Conservation (phyloP, 1,284 basidiomycete genomes). For the Neonothopanus nambi region DNA sequence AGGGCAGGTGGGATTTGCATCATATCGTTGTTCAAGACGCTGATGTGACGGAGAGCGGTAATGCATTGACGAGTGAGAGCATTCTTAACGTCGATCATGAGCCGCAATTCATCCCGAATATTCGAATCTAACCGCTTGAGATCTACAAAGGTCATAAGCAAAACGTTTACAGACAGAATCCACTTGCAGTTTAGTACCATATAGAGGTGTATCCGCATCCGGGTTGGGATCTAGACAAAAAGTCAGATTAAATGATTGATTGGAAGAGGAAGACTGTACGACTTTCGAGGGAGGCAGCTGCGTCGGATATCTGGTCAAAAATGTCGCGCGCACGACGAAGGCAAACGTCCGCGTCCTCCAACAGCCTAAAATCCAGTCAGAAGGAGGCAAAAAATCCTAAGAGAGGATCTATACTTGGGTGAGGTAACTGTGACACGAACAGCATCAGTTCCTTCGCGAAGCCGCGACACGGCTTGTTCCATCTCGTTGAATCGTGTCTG, state of each 20-base stretch:
- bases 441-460: slow-evolving; percentile 60
- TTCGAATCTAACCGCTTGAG: slow-evolving; percentile 61
- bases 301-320: slow-evolving; percentile 55
- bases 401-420: slow-evolving; percentile 43
- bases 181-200: slow-evolving; percentile 41
- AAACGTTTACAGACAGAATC: neutral
- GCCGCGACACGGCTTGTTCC: slow-evolving; percentile 51
- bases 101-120: slow-evolving; percentile 59
- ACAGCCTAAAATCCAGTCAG: slow-evolving; percentile 37
- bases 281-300: slow-evolving; percentile 58
- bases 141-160: slow-evolving; percentile 39
- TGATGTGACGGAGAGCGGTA: slow-evolving; percentile 66
- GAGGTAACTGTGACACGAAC: slow-evolving; percentile 53
- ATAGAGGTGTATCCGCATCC: slow-evolving; percentile 52
- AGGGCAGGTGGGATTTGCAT: slow-evolving; percentile 68
- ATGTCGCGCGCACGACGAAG: slow-evolving; percentile 56
- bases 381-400: slow-evolving; percentile 5
- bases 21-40: slow-evolving; percentile 73
- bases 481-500: slow-evolving; percentile 51
- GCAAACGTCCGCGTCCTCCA: slow-evolving; percentile 61
- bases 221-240: slow-evolving; percentile 42
- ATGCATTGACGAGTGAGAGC: slow-evolving; percentile 74
- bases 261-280: slow-evolving; percentile 4
- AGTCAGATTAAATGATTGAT: neutral
- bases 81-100: slow-evolving; percentile 69